Evolutionary conservation across 192 early-diverging fungal genomes (phyloP), one percentile per base, ranked within the genome.

Genomic region (Podila epigama): DNA sequence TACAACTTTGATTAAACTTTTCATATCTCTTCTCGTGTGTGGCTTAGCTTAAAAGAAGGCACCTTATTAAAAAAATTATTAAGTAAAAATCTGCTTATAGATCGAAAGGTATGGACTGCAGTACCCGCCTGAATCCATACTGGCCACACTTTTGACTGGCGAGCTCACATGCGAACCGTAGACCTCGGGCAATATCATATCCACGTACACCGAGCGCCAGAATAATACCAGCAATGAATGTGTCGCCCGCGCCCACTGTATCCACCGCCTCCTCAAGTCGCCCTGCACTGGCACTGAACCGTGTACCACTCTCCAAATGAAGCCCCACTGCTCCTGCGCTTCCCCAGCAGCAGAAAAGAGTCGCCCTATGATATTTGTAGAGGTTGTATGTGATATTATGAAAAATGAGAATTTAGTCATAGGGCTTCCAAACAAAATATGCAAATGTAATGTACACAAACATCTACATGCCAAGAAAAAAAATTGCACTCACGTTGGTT

Each of bases 261-360:
- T 88, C 87, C 18, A 86, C 60, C 1, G 83, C 73, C 27, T 40
- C 58, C 18, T 77, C 51, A 18, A 81, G 42, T 18, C 57, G 60
- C 31, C 75, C 66, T 29, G 84, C 68, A n/a, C 69, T 34, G 5
- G 69, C 51, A n/a, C 63, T 65, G 29, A 69, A 62, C 22, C 81
- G 40, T 39, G 70, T 70, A 13, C 69, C 51, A 12, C 65, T 84
- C 34, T 73, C 70, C 10, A 75, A 40, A 62, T 80, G 63, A 42
- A 81, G 59, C 12, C 81, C 82, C 13, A 79, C 67, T 13, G 87
- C 89, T 2, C 89, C 90, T 50, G 81, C 63, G 55, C 70, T 81
- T 10, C 86, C 86, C 90, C 90, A 91, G 25, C 89, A 87, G 60
- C 87, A 85, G 56, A 89, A 89, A 36, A 89, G 44, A 18, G 80